Base-by-base conservation (phyloP, 2,329 filamentous ascomycete species). In the Aspergillus intermedius region DNA sequence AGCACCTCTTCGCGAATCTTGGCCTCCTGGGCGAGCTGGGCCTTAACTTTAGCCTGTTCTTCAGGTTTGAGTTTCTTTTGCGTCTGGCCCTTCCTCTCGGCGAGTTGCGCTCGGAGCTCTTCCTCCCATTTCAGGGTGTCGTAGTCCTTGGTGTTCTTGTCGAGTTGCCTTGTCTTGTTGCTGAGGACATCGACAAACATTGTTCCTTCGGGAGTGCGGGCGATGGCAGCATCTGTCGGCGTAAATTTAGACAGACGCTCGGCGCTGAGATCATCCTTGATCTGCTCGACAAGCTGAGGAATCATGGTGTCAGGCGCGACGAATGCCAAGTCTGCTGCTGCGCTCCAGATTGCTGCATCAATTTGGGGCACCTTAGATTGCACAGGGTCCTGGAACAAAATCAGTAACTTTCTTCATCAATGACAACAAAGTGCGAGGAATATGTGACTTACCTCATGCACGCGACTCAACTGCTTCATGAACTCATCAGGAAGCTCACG, bases 101-200 rank as follows among this genome's bases (percentile, higher is more conserved):
- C 90, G 37, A 98, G 72, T 60, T 96, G 89, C 35, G 82, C 79
- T 49, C 91, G 80, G 6, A 98, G 77, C 55, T 98, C 93, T 65
- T 91, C 87, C 69, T 98, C 93, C 93, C 94, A 98, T 69, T 95
- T 96, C 37, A 96, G 71, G 1, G 89, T 94, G 59, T 98, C 89
- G 60, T 96, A 95, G 65, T 97, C 93, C 66, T 95, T 96, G 44
- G 82, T 85, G 60, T 89, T 95, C 72, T 95, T 97, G 70, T 90
- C 86, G 3, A 89, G 86, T 73, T 34, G 74, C 50, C 82, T 81
- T 1, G 83, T 75, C 65, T 95, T 95, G 64, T 88, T 91, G 30
- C 86, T 88, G 5, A 98, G 77, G 0, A 97, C 88, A 68, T 98
- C 93, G 17, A 98, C 78, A 59, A 95, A 97, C 12, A 84, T 80